A percentile compares a stretch with the other conserved stretches of the same genome.
These are phyloP conservation scores for Kewa caespitosa DNA, from an alignment of 179 eudicot species.

Conservation along the genomic window DNA sequence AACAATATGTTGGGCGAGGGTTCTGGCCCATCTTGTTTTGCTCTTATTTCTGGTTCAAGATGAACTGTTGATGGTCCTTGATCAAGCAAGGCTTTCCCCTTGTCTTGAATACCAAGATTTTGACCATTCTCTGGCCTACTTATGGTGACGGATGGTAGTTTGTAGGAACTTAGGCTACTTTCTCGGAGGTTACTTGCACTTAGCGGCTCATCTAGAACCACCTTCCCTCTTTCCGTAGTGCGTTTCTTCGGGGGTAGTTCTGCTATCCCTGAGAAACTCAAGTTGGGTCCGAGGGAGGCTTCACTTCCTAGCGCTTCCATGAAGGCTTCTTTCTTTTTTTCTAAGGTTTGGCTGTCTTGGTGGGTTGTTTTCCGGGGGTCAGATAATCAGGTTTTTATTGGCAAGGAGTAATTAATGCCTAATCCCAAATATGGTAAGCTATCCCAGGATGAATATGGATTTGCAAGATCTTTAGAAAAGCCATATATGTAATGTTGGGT, in stretches of 20 bases:
- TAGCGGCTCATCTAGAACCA: constrained; percentile 2
- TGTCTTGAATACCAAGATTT: not conserved
- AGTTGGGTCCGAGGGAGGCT: constrained; percentile 9
- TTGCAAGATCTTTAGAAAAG: constrained; percentile 21
- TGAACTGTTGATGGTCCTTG: constrained; percentile 1
- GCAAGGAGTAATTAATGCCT: not conserved
- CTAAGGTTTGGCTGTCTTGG: not conserved
- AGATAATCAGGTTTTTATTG: constrained; percentile 23
- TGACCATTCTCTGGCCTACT: not conserved
- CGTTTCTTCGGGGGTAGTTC: constrained; percentile 20
- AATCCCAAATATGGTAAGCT: constrained; percentile 11
- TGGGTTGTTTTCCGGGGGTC: not conserved
- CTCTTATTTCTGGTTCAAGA: not conserved
- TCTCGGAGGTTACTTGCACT: not conserved
- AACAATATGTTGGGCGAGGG: not conserved
- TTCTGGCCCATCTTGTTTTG: not conserved
- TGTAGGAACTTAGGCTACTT: not conserved
- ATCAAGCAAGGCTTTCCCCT: constrained; percentile 5
- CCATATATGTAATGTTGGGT: constrained; percentile 14
- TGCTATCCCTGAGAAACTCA: not conserved
- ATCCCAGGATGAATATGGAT: constrained; percentile 13
- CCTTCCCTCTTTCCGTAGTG: constrained; percentile 16
- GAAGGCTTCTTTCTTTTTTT: not conserved
- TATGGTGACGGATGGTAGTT: constrained; percentile 5
- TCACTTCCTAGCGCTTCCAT: constrained; percentile 18